Base-by-base conservation (phyloP, 1,284 basidiomycete species). In the Gymnopus androsaceus region DNA sequence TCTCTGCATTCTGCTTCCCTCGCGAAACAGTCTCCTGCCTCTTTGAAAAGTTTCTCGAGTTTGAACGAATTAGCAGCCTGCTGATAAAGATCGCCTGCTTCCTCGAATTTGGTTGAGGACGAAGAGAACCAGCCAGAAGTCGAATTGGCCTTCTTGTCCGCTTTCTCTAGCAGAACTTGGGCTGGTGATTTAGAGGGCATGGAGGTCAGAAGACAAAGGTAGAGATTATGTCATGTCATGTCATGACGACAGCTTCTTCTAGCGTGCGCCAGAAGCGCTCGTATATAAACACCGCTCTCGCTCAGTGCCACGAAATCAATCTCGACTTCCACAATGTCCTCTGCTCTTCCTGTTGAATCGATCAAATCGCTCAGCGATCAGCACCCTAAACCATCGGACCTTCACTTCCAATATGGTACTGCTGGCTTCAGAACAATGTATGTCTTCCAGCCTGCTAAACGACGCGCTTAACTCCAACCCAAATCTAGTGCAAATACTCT, bases 21-120 rank as follows among this genome's bases (percentile, higher is more conserved):
- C 49, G 92, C 82, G 66, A 93, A 94, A 11, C 90, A 84, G 72
- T 94, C 88, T 3, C 95, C 95, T 1, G 92, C 92, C 63, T 94
- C 90, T 67, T 87, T 91, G 79, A 95, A 97, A 54, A 85, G 79
- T 69, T 94, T 94, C 69, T 97, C 94, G 60, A 98, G 81, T 78
- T 98, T 97, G 84, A 94, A 98, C 40, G 90, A 81, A 75, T 98
- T 98, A 42, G 93, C 96, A 12, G 95, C 94, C 70, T 95, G 90
- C 67, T 93, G 90, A 74, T 91, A 98, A 23, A 97, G 81, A 75
- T 98, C 95, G 45, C 93, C 92, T 3, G 95, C 94, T 70, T 98
- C 95, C 72, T 98, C 93, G 66, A 79, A 95, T 71, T 94, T 95
- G 56, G 88, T 79, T 30, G 83, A 80, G 1, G 84, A 79, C 4